phyloP scores from a whole-genome alignment of 257 asterid species.

The Solanum pinnatisectum region DNA sequence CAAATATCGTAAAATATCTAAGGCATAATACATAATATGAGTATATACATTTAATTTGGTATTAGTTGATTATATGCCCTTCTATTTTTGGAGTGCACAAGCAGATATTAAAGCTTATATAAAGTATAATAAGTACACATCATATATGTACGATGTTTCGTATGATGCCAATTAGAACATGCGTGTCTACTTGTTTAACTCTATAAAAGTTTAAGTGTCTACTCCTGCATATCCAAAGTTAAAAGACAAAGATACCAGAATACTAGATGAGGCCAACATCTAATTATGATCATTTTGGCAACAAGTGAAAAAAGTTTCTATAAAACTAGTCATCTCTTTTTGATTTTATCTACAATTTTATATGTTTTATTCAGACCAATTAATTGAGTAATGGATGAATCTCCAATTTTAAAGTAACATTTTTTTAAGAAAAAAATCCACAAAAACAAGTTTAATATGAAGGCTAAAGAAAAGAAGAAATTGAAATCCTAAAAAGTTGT shows the following conservation, averaged over 20 bases:
- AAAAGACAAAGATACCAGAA: fast-evolving
- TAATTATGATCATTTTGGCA: not conserved
- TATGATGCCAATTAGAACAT: too few species aligned
- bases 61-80: too few species aligned
- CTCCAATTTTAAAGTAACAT: not conserved
- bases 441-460: not conserved
- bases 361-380: not conserved
- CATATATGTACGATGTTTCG: too few species aligned
- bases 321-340: not conserved
- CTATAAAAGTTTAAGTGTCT: too few species aligned
- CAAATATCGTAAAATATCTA: too few species aligned
- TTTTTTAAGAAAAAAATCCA: not conserved
- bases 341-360: not conserved
- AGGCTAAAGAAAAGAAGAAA: not conserved
- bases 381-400: not conserved
- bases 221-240: too few species aligned
- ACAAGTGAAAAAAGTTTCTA: not conserved
- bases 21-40: not conserved
- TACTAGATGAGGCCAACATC: too few species aligned
- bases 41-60: not conserved
- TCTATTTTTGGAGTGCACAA: not conserved
- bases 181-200: too few species aligned
- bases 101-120: too few species aligned
- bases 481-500: not conserved
- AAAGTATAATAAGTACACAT: not conserved